Evolutionary conservation across 345 rosid species (phyloP).

Genomic region (Eucalyptus guilfoylei): DNA sequence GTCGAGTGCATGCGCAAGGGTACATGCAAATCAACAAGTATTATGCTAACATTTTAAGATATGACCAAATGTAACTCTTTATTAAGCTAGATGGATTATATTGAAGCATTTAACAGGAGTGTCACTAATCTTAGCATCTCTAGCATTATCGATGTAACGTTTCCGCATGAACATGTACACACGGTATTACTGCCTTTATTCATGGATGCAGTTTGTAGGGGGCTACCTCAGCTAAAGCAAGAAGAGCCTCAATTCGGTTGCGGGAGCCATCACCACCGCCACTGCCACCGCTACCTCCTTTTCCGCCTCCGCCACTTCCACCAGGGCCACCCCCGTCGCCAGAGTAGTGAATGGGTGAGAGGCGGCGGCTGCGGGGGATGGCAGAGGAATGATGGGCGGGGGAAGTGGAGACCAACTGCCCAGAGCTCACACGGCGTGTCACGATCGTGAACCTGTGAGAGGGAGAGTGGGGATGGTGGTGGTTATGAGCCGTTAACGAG

Average conservation of each 20-base stretch:
- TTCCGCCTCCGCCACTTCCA: not conserved
- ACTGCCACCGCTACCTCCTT: slow-evolving; percentile 2
- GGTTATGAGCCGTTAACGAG: not conserved
- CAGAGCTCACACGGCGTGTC: not conserved
- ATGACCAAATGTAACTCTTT: not conserved
- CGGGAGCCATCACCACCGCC: slow-evolving; percentile 17
- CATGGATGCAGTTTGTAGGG: not conserved
- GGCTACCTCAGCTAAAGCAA: slow-evolving; percentile 34
- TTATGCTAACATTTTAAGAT: not conserved
- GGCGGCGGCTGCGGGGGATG: not conserved
- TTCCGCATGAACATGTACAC: not conserved
- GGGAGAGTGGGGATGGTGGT: not conserved
- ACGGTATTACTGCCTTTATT: not conserved
- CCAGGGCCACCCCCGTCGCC: slow-evolving; percentile 15
- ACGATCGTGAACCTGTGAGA: not conserved
- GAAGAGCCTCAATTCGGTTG: slow-evolving; percentile 28
- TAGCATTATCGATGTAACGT: not conserved
- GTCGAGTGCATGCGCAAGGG: not conserved
- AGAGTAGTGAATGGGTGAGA: not conserved
- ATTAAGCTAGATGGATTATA: not conserved
- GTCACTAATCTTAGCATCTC: not conserved
- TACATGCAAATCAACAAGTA: not conserved
- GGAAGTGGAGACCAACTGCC: not conserved
- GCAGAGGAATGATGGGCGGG: not conserved
- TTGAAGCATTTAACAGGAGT: not conserved